Evolutionary conservation across 2,329 filamentous ascomycete species (phyloP).

Genomic region (Plectosphaerella plurivora): DNA sequence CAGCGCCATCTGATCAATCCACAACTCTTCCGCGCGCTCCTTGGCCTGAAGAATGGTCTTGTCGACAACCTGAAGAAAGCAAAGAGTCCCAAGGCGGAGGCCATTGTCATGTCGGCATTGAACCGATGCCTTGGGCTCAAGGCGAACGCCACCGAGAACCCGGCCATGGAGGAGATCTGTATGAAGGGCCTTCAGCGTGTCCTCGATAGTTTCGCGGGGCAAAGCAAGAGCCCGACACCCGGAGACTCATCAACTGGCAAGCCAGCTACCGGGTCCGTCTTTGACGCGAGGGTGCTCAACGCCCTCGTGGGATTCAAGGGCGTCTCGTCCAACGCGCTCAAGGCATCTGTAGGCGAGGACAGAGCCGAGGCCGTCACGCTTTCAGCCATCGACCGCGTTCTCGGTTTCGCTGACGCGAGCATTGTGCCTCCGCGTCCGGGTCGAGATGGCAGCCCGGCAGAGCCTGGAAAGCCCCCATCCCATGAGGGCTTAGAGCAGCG

Average conservation of each 20-base stretch:
- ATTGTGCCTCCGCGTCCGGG: conserved; percentile 26
- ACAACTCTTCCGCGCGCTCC: conserved; percentile 34
- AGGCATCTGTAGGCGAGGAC: conserved; percentile 30
- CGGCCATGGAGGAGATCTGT: conserved; percentile 42
- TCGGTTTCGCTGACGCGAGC: conserved; percentile 41
- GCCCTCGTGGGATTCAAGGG: conserved; percentile 40
- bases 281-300: conserved; percentile 34
- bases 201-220: conserved; percentile 34
- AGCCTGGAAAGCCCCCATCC: conserved; percentile 18
- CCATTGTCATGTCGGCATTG: conserved; percentile 47
- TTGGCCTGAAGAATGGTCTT: conserved; percentile 41
- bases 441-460: conserved; percentile 13
- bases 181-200: conserved; percentile 38
- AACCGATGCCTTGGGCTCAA: conserved; percentile 47
- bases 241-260: conserved; percentile 18
- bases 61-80: conserved; percentile 39
- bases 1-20: conserved; percentile 37
- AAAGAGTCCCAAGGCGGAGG: conserved; percentile 35
- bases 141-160: conserved; percentile 35
- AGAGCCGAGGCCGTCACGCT: conserved; percentile 42
- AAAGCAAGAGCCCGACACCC: conserved; percentile 28
- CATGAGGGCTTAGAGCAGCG: conserved; percentile 33
- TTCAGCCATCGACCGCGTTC: conserved; percentile 45
- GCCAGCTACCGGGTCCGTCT: conserved; percentile 10
- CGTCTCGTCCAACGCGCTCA: conserved; percentile 37